phyloP scores from a whole-genome alignment of 768 basidiomycete genomes.

The Pulveroboletus sp. region DNA sequence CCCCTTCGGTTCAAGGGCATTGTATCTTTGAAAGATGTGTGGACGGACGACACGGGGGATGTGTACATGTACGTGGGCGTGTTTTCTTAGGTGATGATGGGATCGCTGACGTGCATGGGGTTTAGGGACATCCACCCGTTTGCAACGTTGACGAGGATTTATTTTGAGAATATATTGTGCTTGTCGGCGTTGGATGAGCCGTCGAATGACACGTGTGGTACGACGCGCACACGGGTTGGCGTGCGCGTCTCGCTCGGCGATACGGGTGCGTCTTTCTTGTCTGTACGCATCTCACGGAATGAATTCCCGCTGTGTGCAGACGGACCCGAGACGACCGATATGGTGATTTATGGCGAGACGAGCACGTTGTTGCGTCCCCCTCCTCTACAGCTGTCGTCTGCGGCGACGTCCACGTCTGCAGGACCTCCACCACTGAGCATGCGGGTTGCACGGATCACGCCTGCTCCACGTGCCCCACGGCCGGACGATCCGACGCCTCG shows the following conservation, averaged over 20 bases:
- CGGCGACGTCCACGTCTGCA: constrained; percentile 19
- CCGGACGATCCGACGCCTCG: constrained; percentile 83
- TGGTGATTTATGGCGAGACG: constrained; percentile 52
- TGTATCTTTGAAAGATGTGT: constrained; percentile 51
- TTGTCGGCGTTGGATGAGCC: constrained; percentile 35
- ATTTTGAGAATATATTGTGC: constrained; percentile 72
- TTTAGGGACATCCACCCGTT: constrained; percentile 68
- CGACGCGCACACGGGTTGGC: constrained; percentile 47
- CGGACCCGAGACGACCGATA: constrained; percentile 67
- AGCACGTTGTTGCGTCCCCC: constrained; percentile 10
- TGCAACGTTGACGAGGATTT: constrained; percentile 58
- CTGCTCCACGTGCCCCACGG: constrained; percentile 46
- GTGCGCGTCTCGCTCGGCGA: constrained; percentile 72
- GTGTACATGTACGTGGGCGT: constrained; percentile 33
- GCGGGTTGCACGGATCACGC: constrained; percentile 56
- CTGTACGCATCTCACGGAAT: background rate
- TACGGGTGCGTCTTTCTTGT: constrained; percentile 43
- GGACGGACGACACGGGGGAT: constrained; percentile 57
- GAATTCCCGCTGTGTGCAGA: constrained; percentile 34
- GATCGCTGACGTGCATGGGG: background rate
- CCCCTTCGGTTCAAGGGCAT: constrained; percentile 59
- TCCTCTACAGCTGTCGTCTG: constrained; percentile 6
- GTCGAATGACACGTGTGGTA: constrained; percentile 19
- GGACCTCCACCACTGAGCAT: constrained; percentile 33
- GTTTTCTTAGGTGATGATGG: background rate